These are phyloP conservation scores for Aristolochia californica DNA, from an alignment of 164 flowering plant species.

Conservation along the genomic window DNA sequence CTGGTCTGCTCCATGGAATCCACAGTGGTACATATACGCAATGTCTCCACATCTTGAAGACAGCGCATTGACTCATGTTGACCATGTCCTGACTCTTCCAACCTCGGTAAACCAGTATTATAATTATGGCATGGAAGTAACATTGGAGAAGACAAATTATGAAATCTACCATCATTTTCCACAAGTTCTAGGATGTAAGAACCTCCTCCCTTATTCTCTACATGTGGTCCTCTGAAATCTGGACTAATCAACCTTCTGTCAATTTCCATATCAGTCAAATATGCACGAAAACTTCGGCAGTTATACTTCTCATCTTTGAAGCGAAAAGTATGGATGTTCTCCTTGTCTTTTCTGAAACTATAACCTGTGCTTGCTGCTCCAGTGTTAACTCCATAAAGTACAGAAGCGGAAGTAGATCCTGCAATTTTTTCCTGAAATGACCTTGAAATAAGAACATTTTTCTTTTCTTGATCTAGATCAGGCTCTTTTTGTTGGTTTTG, in stretches of 20 bases:
- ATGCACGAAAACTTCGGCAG: conserved; percentile 4
- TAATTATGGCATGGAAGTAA: conserved; percentile 12
- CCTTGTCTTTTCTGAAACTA: conserved; percentile 6
- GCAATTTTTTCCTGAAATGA: conserved; percentile 11
- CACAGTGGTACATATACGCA: conserved; percentile 22
- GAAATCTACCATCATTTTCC: conserved; percentile 1
- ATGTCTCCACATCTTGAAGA: conserved; percentile 15
- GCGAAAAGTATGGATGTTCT: conserved; percentile 6
- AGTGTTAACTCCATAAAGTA: conserved; percentile 1
- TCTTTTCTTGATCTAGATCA: conserved; percentile 7
- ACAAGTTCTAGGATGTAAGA: not conserved
- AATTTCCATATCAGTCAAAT: conserved; percentile 16
- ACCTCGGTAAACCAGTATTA: conserved; percentile 6
- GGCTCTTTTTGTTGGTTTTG: not conserved
- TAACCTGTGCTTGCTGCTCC: too few species aligned
- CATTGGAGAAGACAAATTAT: conserved; percentile 11
- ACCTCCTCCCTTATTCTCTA: too few species aligned
- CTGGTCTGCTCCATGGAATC: conserved; percentile 27
- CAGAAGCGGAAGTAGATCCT: conserved; percentile 12
- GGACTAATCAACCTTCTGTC: conserved; percentile 3
- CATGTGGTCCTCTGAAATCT: conserved; percentile 4
- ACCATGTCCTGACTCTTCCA: conserved; percentile 13
- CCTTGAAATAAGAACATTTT: conserved; percentile 10
- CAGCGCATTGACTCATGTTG: conserved; percentile 7
- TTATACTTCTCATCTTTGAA: conserved; percentile 9